A percentile compares a stretch with the other conserved stretches of the same genome.
phyloP scores from a whole-genome alignment of 192 early-diverging fungal species.

The Gigaspora rosea region DNA sequence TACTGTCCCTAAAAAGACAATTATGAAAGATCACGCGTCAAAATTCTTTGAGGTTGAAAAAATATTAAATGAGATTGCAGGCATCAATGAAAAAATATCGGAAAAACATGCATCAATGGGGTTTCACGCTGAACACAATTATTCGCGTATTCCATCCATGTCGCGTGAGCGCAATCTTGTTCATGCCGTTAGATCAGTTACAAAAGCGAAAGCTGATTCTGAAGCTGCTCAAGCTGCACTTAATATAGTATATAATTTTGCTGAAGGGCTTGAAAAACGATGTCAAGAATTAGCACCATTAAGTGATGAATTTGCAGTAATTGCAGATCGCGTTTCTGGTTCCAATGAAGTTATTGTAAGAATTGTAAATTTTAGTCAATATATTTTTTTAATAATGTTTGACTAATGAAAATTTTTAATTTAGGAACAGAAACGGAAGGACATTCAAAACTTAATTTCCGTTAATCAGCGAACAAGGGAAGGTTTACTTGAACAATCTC shows the following conservation, averaged over 20 bases:
- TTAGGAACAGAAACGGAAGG: slow-evolving; percentile 19
- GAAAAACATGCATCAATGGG: neutral
- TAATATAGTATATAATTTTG: neutral
- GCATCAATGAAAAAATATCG: slow-evolving; percentile 1
- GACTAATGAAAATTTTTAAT: neutral
- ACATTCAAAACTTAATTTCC: neutral
- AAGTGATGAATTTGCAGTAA: neutral
- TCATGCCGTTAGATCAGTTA: neutral
- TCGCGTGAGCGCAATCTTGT: too few relatives aligned
- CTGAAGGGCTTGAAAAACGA: neutral
- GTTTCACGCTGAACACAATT: neutral
- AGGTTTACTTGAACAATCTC: neutral
- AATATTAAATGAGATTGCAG: slow-evolving; percentile 20
- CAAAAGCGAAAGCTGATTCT: slow-evolving; percentile 12
- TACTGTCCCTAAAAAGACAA: too few relatives aligned
- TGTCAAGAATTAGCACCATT: neutral
- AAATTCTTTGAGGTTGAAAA: slow-evolving; percentile 21
- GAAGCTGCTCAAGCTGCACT: slow-evolving; percentile 17
- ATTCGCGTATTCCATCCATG: slow-evolving; percentile 1
- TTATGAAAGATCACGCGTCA: neutral
- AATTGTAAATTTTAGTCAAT: too few relatives aligned
- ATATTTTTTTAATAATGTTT: too few relatives aligned
- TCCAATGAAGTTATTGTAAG: slow-evolving; percentile 23
- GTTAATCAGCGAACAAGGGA: slow-evolving; percentile 6
- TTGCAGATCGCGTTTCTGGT: neutral